Percentiles rank a stretch among this genome's conserved stretches.
These are phyloP conservation scores for Curvularia lunata DNA, from an alignment of 2,329 filamentous ascomycete genomes.

Conservation along the genomic window DNA sequence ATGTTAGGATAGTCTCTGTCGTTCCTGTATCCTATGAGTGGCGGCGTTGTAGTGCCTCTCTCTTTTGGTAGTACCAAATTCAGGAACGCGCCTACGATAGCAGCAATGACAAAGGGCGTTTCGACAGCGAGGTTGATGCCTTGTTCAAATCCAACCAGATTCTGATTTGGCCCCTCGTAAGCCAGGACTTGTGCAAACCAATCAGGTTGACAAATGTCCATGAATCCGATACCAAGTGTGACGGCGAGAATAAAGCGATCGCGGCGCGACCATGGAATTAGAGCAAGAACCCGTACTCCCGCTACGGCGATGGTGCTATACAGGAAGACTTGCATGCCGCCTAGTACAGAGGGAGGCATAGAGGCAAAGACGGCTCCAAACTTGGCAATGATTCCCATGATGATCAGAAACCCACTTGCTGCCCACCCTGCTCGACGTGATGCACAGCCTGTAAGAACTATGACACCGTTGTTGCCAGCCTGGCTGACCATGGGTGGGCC, in stretches of 20 bases:
- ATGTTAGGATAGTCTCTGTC: constrained; percentile 18
- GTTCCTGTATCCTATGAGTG: constrained; percentile 13
- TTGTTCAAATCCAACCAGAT: constrained; percentile 51
- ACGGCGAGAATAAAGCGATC: constrained; percentile 39
- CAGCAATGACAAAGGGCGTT: constrained; percentile 53
- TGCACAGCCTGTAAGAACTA: constrained; percentile 36
- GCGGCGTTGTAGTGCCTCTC: neutral
- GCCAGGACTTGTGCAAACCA: constrained; percentile 51
- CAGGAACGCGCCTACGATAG: constrained; percentile 46
- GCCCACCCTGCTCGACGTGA: constrained; percentile 38
- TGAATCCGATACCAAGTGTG: constrained; percentile 36
- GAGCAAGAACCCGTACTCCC: constrained; percentile 35
- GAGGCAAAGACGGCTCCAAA: constrained; percentile 40
- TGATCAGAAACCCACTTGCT: constrained; percentile 35
- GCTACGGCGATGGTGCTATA: constrained; percentile 39
- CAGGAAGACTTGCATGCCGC: constrained; percentile 53
- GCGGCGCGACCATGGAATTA: constrained; percentile 36
- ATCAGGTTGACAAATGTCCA: constrained; percentile 50
- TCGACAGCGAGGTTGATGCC: constrained; percentile 52
- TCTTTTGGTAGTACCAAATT: constrained; percentile 53
- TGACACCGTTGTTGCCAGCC: constrained; percentile 41
- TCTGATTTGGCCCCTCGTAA: constrained; percentile 47
- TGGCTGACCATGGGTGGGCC: constrained; percentile 40
- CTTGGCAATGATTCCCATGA: constrained; percentile 39
- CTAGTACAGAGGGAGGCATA: constrained; percentile 51